Evolutionary conservation across 2,329 filamentous ascomycete species (phyloP).

Genomic region (Hypoxylon sp.): DNA sequence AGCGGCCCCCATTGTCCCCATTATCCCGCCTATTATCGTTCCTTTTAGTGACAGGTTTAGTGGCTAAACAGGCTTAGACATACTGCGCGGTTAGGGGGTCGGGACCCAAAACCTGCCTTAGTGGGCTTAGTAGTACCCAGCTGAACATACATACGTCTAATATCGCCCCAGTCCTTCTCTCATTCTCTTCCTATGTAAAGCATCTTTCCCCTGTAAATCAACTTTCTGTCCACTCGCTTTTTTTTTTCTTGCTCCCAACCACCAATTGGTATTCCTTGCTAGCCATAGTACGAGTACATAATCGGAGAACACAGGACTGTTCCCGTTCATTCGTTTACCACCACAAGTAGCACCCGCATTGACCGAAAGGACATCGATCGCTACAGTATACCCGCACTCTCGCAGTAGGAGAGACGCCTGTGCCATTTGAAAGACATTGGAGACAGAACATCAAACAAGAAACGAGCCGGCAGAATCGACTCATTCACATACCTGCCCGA

Average conservation of each 20-base stretch:
- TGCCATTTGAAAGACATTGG: constrained; percentile 22
- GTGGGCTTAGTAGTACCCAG: constrained; percentile 28
- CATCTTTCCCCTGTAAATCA: constrained; percentile 29
- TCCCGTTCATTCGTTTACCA: constrained; percentile 45
- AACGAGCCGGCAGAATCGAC: constrained; percentile 15
- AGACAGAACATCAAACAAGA: constrained; percentile 17
- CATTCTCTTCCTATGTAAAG: constrained; percentile 23
- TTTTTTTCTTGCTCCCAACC: constrained; percentile 36
- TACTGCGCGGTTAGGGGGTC: constrained; percentile 21
- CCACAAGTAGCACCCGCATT: constrained; percentile 10
- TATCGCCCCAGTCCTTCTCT: constrained; percentile 3
- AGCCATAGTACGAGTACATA: constrained; percentile 39
- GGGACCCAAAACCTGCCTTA: constrained; percentile 26
- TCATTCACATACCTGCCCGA: constrained; percentile 15
- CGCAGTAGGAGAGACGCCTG: constrained; percentile 13
- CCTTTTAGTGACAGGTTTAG: constrained; percentile 27
- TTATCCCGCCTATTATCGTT: constrained; percentile 26
- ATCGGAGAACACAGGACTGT: constrained; percentile 45
- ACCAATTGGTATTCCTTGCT: constrained; percentile 37
- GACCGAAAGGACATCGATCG: constrained; percentile 24
- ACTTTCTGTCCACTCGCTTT: constrained; percentile 36
- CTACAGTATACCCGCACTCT: constrained; percentile 19
- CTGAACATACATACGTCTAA: constrained; percentile 15
- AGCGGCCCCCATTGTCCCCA: constrained; percentile 4
- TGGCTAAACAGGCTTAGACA: constrained; percentile 39